Percentiles rank a stretch among this genome's conserved stretches.
phyloP scores from a whole-genome alignment of 495 filamentous ascomycete genomes.

The Aspergillus funiculosus region DNA sequence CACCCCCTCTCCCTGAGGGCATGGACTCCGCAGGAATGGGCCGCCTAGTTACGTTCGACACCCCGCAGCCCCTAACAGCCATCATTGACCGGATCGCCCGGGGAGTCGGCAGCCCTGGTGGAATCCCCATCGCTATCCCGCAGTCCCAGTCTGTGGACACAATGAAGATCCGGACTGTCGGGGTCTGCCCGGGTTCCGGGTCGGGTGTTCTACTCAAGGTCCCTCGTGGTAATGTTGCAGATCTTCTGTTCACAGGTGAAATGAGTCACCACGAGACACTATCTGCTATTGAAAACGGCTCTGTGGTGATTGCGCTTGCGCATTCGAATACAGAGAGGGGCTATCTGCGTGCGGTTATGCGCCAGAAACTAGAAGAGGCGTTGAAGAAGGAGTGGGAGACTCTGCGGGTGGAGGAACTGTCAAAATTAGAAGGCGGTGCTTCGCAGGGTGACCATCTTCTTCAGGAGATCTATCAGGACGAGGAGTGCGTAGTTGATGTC shows the following conservation, averaged over 20 bases:
- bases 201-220: slow-evolving; percentile 63
- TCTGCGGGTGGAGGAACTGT: slow-evolving; percentile 33
- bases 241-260: slow-evolving; percentile 86
- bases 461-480: slow-evolving; percentile 46
- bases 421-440: slow-evolving; percentile 15
- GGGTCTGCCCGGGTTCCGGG: slow-evolving; percentile 82
- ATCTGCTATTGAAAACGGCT: slow-evolving; percentile 80
- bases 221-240: slow-evolving; percentile 46
- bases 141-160: slow-evolving; percentile 47
- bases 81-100: slow-evolving; percentile 58
- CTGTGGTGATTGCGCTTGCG: slow-evolving; percentile 74
- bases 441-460: slow-evolving; percentile 33
- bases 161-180: slow-evolving; percentile 53
- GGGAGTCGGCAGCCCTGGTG: slow-evolving; percentile 57
- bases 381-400: slow-evolving; percentile 51
- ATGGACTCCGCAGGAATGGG: slow-evolving; percentile 73
- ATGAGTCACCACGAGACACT: slow-evolving; percentile 89
- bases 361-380: slow-evolving; percentile 51
- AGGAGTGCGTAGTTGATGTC: slow-evolving; percentile 57
- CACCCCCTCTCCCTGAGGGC: slow-evolving; percentile 40
- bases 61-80: slow-evolving; percentile 51
- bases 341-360: slow-evolving; percentile 68
- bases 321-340: slow-evolving; percentile 88
- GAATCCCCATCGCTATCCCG: slow-evolving; percentile 64
- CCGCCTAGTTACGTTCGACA: slow-evolving; percentile 58